A percentile compares a stretch with the other conserved stretches of the same genome.
Evolutionary conservation across 208 protist genomes (phyloP).

Genomic region (Wallacemonas sp.): DNA sequence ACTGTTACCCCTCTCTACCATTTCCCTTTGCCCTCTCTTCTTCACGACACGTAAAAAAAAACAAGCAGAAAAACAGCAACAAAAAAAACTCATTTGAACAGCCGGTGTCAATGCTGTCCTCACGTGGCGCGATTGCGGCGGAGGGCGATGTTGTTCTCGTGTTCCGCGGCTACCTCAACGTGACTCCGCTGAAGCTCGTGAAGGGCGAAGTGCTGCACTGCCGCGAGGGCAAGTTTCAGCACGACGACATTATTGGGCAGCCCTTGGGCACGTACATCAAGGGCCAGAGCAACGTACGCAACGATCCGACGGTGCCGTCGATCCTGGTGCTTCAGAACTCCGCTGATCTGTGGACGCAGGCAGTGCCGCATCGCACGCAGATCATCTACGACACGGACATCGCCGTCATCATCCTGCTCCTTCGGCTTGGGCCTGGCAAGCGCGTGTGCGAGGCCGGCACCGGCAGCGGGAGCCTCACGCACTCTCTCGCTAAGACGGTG

Average conservation of each 20-base stretch:
- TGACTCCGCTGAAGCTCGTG: constrained; percentile 67
- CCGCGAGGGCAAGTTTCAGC: constrained; percentile 78
- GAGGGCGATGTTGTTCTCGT: constrained; percentile 81
- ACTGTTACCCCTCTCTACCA: background rate
- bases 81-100: background rate
- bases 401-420: constrained; percentile 76
- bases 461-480: constrained; percentile 88
- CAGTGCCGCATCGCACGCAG: constrained; percentile 90
- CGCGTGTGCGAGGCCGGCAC: constrained; percentile 89
- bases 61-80: constrained; percentile 13
- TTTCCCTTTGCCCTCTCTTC: background rate
- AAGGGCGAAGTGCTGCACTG: constrained; percentile 72
- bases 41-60: constrained; percentile 8
- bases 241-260: constrained; percentile 83
- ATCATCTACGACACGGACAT: constrained; percentile 94
- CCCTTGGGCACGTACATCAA: constrained; percentile 58
- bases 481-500: constrained; percentile 81
- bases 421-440: constrained; percentile 74
- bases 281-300: constrained; percentile 62
- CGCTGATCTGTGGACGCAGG: constrained; percentile 90
- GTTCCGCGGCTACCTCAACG: constrained; percentile 63
- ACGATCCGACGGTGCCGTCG: constrained; percentile 39
- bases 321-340: constrained; percentile 81
- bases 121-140: constrained; percentile 49
- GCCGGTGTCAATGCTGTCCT: constrained; percentile 36